These are phyloP conservation scores for Sinapis alba DNA, from an alignment of 441 rosid genomes.

Conservation along the genomic window DNA sequence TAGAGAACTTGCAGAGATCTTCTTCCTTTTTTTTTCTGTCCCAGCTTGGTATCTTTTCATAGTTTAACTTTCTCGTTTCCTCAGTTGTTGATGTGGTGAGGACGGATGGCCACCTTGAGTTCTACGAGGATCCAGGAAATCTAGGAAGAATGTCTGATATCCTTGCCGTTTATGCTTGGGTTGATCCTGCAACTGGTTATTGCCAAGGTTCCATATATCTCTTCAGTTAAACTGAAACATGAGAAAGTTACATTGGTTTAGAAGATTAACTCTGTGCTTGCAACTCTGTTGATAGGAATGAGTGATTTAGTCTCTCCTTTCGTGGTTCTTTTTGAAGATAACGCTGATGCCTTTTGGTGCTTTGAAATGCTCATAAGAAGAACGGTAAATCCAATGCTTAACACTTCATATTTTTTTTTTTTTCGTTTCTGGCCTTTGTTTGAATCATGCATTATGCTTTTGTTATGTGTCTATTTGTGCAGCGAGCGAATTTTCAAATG, in stretches of 20 bases:
- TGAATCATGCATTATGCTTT: background rate
- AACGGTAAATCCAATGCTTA: constrained; percentile 55
- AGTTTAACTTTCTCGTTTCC: constrained; percentile 30
- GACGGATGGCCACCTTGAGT: constrained; percentile 93
- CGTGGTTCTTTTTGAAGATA: constrained; percentile 88
- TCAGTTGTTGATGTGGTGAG: constrained; percentile 98
- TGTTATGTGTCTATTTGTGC: constrained; percentile 32
- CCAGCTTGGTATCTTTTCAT: constrained; percentile 5
- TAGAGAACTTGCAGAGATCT: constrained; percentile 37
- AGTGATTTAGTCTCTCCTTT: constrained; percentile 97
- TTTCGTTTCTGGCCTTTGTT: background rate
- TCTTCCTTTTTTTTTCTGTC: constrained; percentile 10
- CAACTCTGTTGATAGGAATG: constrained; percentile 69
- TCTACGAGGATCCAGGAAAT: constrained; percentile 84
- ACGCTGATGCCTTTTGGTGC: constrained; percentile 99
- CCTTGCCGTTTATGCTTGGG: constrained; percentile 98
- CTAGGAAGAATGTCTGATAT: constrained; percentile 97
- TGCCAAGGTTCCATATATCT: constrained; percentile 75
- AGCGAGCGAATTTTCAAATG: constrained; percentile 90
- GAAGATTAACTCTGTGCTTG: constrained; percentile 27
- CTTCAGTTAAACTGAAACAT: background rate
- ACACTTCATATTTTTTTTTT: background rate
- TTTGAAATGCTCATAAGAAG: constrained; percentile 97
- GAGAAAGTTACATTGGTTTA: background rate
- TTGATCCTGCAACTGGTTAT: constrained; percentile 95